A percentile compares a stretch with the other conserved stretches of the same genome.
phyloP scores from a whole-genome alignment of 2,329 filamentous ascomycete species.

The Shiraia bambusicola region DNA sequence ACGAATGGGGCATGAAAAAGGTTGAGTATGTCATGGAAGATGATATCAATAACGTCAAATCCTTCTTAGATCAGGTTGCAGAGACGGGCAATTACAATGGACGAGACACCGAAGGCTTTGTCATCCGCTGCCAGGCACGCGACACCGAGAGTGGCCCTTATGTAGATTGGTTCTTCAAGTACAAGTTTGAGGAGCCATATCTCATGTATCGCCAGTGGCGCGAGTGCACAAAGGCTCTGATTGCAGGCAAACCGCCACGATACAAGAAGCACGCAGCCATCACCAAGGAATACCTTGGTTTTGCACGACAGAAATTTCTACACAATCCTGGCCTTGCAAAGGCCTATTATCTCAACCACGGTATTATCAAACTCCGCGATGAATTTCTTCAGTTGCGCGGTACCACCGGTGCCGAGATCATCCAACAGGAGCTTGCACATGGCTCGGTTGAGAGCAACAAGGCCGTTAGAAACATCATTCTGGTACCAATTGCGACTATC shows the following conservation, averaged over 20 bases:
- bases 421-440: constrained; percentile 67
- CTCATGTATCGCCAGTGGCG: constrained; percentile 99
- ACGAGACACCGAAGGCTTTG: constrained; percentile 94
- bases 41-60: constrained; percentile 70
- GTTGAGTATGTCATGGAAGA: constrained; percentile 78
- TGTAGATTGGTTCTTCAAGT: constrained; percentile 99
- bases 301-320: constrained; percentile 72
- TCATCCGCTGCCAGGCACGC: constrained; percentile 80
- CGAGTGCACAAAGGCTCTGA: constrained; percentile 90
- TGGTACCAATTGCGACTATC: constrained; percentile 90
- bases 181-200: constrained; percentile 99
- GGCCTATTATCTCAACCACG: constrained; percentile 82
- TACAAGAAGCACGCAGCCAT: constrained; percentile 86
- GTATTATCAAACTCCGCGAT: constrained; percentile 87
- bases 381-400: constrained; percentile 84
- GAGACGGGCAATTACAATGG: constrained; percentile 88
- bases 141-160: constrained; percentile 58
- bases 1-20: constrained; percentile 91
- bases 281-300: constrained; percentile 86
- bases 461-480: constrained; percentile 68
- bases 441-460: constrained; percentile 55
- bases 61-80: constrained; percentile 79
- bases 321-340: constrained; percentile 67
- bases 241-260: constrained; percentile 70
- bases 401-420: constrained; percentile 84